Base-by-base conservation (phyloP, 2,329 filamentous ascomycete species). In the Aspergillus quadrilineatus region DNA sequence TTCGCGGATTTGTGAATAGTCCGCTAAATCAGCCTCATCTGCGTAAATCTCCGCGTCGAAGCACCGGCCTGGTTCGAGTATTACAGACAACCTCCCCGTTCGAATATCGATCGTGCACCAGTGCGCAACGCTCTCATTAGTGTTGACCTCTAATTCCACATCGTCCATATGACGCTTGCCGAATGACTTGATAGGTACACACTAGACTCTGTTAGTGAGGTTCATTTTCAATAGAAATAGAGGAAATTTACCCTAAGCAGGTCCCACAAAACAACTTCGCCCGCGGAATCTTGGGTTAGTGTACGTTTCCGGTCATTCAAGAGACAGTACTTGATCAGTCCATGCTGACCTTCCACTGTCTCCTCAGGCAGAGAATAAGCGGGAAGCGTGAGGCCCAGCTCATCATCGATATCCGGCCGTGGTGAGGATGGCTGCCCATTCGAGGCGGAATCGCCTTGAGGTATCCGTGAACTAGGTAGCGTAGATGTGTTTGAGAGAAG, bases 31-130 rank as follows among this genome's bases (percentile, higher is more conserved):
- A 36, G 95, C 78, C 74, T 97, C 92, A 70, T 99, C 94, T 1
- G 92, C 93, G 71, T 99, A 99, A 73, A 96, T 89, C 69, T 99
- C 94, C 14, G 92, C 94, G 74, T 99, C 94, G 65, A 99, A 99
- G 71, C 92, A 97, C 65, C 95, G 95, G 67, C 94, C 95, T 41
- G 92, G 90, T 69, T 99, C 94, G 15, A 99, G 75, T 15, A 95
- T 88, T 3, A 97, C 93, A 2, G 92, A 93, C 54, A 99, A 79
- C 60, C 90, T 91, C 36, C 94, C 94, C 4, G 93, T 97, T 65
- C 93, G 88, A 17, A 93, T 92, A 68, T 99, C 92, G 52, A 97
- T 89, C 1, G 90, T 90, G 70, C 94, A 99, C 94, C 94, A 99
- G 53, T 96, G 93, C 4, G 93, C 89, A 39, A 97, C 90, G 32